phyloP scores from a whole-genome alignment of 2,329 filamentous ascomycete genomes.

The Apiospora marii region DNA sequence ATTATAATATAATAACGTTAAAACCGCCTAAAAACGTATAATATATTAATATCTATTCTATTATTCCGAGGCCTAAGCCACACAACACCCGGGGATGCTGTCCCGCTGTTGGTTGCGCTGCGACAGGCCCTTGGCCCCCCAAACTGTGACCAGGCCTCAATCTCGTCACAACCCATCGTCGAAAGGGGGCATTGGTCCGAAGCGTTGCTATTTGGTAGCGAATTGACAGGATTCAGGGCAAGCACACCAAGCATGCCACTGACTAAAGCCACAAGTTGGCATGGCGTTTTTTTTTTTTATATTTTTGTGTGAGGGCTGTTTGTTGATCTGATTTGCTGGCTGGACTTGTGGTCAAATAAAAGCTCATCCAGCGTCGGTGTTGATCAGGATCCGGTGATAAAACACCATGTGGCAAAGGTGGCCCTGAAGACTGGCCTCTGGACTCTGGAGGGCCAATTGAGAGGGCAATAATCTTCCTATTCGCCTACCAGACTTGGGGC shows the following conservation, averaged over 20 bases:
- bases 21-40: no score
- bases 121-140: neutral
- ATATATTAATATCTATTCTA: no score
- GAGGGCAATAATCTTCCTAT: neutral
- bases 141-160: constrained; percentile 1
- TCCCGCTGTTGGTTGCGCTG: neutral
- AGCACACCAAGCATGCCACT: neutral
- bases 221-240: neutral
- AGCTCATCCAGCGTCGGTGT: neutral
- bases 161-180: neutral
- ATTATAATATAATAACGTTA: no score
- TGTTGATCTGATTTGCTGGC: neutral
- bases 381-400: neutral
- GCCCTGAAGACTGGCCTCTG: no score
- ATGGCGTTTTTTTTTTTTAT: neutral
- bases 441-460: neutral
- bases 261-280: constrained; percentile 2
- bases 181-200: constrained; percentile 10
- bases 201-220: neutral
- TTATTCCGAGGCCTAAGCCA: no score
- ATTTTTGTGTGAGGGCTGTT: neutral
- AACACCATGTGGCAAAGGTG: neutral
- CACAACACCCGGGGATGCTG: neutral
- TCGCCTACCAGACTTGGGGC: neutral
- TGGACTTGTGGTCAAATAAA: neutral